Conservation (phyloP, 257 asterid species). For the Cordia subcordata region DNA sequence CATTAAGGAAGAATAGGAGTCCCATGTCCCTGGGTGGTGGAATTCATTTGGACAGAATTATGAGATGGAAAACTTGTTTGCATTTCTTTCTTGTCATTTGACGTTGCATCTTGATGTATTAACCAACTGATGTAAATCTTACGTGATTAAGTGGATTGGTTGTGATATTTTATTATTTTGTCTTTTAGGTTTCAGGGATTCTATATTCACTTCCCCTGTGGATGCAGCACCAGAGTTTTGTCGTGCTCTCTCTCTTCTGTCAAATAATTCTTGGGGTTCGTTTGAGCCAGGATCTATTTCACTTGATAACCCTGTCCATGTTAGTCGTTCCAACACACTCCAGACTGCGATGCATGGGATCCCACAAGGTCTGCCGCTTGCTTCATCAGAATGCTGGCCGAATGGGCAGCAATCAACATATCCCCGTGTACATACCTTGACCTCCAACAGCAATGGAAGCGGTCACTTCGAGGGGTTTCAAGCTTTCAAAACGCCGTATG, state of each 20-base stretch:
- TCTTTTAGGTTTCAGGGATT: constrained; percentile 57
- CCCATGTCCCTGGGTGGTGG: too few species aligned
- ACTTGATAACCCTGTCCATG: constrained; percentile 30
- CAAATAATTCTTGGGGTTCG: constrained; percentile 67
- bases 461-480: constrained; percentile 43
- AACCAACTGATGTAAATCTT: too few species aligned
- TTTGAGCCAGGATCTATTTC: constrained; percentile 40
- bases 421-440: constrained; percentile 27
- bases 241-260: constrained; percentile 99
- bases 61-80: too few species aligned
- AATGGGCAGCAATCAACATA: constrained; percentile 32
- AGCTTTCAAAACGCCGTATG: constrained; percentile 40
- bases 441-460: constrained; percentile 18
- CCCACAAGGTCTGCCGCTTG: constrained; percentile 48
- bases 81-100: too few species aligned
- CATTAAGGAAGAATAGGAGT: too few species aligned
- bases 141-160: neutral
- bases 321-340: constrained; percentile 20
- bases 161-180: neutral
- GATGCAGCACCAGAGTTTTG: constrained; percentile 56
- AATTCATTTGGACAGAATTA: too few species aligned
- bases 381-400: constrained; percentile 58
- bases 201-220: constrained; percentile 30
- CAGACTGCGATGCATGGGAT: constrained; percentile 37
- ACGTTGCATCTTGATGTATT: too few species aligned